A percentile compares a stretch with the other conserved stretches of the same genome.
phyloP scores from a whole-genome alignment of 805 yeast genomes.

The Candida odintsovae region DNA sequence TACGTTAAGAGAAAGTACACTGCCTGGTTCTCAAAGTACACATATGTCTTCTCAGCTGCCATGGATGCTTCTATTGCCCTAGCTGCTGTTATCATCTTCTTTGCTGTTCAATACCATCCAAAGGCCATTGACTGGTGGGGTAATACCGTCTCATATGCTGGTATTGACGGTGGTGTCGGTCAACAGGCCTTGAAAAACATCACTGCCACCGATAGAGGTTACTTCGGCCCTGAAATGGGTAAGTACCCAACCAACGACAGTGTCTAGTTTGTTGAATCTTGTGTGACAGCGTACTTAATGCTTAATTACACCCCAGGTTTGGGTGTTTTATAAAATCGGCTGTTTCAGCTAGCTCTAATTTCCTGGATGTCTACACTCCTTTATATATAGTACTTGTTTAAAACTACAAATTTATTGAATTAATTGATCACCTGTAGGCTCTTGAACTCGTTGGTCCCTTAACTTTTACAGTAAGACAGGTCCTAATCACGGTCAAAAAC shows the following conservation, averaged over 20 bases:
- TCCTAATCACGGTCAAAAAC: no score
- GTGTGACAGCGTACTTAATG: no score
- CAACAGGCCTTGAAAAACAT: conserved; percentile 9
- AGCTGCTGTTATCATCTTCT: conserved; percentile 45
- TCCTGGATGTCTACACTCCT: no score
- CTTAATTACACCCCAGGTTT: no score
- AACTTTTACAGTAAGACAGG: no score
- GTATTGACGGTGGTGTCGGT: conserved; percentile 34
- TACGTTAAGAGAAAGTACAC: conserved; percentile 31
- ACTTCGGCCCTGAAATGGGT: conserved; percentile 19
- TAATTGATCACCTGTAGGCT: no score
- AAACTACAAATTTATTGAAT: no score
- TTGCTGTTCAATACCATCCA: conserved; percentile 40
- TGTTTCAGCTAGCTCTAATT: no score
- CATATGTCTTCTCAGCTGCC: conserved; percentile 49
- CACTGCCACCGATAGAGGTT: conserved; percentile 11
- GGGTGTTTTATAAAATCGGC: no score
- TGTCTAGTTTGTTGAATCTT: background rate
- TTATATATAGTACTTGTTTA: no score
- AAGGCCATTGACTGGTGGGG: conserved; percentile 61
- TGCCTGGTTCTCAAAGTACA: conserved; percentile 50
- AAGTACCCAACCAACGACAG: conserved; percentile 8
- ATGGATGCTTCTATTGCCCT: conserved; percentile 60
- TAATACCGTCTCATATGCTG: conserved; percentile 33
- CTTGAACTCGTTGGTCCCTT: no score